Base-by-base conservation (phyloP, 352 stramenopile species). In the Sclerospora graminicola region DNA sequence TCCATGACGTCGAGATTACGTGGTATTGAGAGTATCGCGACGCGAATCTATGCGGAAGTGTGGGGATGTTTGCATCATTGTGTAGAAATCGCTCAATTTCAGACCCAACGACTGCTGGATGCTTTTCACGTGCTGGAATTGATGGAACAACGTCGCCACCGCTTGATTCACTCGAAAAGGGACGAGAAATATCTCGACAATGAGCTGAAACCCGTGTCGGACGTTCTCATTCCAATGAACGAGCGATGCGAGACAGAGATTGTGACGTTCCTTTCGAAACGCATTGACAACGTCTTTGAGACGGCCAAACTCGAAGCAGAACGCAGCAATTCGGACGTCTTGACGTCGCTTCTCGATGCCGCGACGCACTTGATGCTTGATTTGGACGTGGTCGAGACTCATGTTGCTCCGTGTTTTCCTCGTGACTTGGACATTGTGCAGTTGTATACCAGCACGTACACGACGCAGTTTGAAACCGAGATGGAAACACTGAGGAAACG, bases 31-130 rank as follows among this genome's bases (percentile, higher is more conserved):
- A 66, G 42, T 14, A 44, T 89, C 1, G 54, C 78, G 31, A 58
- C 60, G 9, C 77, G 77, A n/a, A 82, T 89, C 44, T 45, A 69
- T n/a, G 67, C 48, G 5, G 78, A 89, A 49, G 75, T 87, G 1
- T 87, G 70, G 72, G 75, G 74, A 1, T 89, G 78, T 34, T 66
- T 89, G 67, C 57, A 87, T 28, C 77, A 92, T 57, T 89, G 80
- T 26, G 71, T 92, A 3, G 73, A 92, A 51, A 73, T 92, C 26
- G 77, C 75, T 0, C 78, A 89, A 50, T 82, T 81, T 40, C 75
- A 79, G 31, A 79, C 76, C 26, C 66, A 74, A 19, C 67, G 80
- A 0, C 60, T 92, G 0, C 19, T 59, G 8, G 69, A 84, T 43
- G 75, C 80, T 1, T 89, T 92, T 32, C 63, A 81, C 29, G 62